Conservation (phyloP, 169 alveolate species). For the Plasmodium reichenowi region DNA sequence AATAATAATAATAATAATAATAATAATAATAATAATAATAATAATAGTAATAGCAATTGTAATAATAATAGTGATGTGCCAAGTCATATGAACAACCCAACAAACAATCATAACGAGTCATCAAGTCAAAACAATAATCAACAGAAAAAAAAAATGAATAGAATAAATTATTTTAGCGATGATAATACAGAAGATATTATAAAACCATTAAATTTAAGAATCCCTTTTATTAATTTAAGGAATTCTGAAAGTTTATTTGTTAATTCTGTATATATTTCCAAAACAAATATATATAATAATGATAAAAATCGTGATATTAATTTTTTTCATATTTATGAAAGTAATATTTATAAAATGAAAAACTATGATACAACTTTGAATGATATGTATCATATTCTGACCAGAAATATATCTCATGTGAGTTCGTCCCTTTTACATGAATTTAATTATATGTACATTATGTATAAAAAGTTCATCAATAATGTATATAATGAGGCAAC, state of each 20-base stretch:
- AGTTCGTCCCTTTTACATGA: neutral
- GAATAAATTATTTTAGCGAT: slow-evolving; percentile 24
- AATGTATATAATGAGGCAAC: neutral
- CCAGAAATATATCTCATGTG: slow-evolving; percentile 8
- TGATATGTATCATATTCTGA: slow-evolving; percentile 32
- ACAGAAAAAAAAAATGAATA: slow-evolving; percentile 6
- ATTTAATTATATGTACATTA: slow-evolving; percentile 23
- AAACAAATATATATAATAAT: slow-evolving; percentile 48
- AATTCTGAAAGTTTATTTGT: slow-evolving; percentile 29
- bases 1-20: neutral
- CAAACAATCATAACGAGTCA: neutral
- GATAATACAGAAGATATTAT: slow-evolving; percentile 15
- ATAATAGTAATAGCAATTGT: neutral
- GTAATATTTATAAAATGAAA: slow-evolving; percentile 24
- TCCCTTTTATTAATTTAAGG: slow-evolving; percentile 33
- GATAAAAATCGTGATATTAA: slow-evolving; percentile 11
- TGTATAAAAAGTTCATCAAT: slow-evolving; percentile 40
- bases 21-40: neutral
- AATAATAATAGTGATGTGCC: too few relatives aligned
- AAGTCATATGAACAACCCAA: neutral
- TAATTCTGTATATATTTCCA: slow-evolving; percentile 24
- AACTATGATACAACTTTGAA: slow-evolving; percentile 36
- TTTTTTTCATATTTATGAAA: slow-evolving; percentile 19
- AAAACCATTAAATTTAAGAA: slow-evolving; percentile 34
- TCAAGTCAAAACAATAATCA: neutral